A percentile compares a stretch with the other conserved stretches of the same genome.
These are phyloP conservation scores for Spergularia azorica DNA, from an alignment of 179 eudicot species.

Conservation along the genomic window DNA sequence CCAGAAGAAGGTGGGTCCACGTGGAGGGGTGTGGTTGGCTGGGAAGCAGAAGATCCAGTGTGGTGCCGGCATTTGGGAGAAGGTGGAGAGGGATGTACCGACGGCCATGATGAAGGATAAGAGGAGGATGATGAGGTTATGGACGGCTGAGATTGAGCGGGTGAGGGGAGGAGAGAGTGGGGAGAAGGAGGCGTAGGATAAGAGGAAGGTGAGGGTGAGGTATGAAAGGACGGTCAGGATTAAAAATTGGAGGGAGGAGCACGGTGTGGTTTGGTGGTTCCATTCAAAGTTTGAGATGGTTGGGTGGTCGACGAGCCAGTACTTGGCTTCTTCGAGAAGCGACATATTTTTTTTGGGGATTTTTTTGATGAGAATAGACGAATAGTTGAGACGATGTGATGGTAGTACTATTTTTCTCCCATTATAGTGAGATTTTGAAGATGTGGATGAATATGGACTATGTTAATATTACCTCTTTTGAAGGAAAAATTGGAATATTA, in stretches of 20 bases:
- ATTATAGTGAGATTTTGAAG: background rate
- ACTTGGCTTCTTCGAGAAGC: constrained; percentile 17
- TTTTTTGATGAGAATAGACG: background rate
- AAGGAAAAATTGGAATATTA: too few relatives aligned
- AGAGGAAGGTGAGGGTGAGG: constrained; percentile 59
- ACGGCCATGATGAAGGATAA: constrained; percentile 71
- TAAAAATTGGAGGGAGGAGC: constrained; percentile 51
- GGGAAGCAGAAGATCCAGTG: constrained; percentile 77
- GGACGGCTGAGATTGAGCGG: constrained; percentile 59
- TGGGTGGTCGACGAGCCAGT: constrained; percentile 67
- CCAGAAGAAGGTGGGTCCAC: constrained; percentile 87
- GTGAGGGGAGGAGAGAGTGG: constrained; percentile 48
- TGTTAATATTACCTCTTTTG: background rate
- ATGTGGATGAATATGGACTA: constrained; percentile 4
- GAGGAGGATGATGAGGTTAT: constrained; percentile 73
- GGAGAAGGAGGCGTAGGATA: constrained; percentile 24
- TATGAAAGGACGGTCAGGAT: constrained; percentile 38
- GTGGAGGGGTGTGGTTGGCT: constrained; percentile 41
- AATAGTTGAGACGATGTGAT: background rate
- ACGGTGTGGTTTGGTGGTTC: constrained; percentile 40
- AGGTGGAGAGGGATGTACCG: constrained; percentile 61
- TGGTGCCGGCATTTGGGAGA: constrained; percentile 43
- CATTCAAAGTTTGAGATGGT: constrained; percentile 53
- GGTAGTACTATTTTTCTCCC: background rate
- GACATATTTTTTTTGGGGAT: background rate